A percentile compares a stretch with the other conserved stretches of the same genome.
Conservation (phyloP, 257 asterid species). For the Scutellaria galericulata region DNA sequence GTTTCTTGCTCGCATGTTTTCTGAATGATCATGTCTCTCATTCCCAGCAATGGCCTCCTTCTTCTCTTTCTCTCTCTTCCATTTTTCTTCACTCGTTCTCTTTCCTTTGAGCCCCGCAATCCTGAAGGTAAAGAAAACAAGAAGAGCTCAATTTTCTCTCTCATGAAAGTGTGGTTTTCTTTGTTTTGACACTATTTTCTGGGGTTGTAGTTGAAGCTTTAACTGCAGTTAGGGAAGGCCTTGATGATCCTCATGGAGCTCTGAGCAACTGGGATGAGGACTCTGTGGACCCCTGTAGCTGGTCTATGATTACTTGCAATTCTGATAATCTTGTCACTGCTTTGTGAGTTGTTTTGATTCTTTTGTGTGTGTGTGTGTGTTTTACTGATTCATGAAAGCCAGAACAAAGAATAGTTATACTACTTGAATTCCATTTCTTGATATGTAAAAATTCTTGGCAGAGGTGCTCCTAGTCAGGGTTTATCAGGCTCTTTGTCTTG, state of each 20-base stretch:
- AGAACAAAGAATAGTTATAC: not conserved
- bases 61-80: constrained; percentile 40
- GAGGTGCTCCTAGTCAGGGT: constrained; percentile 98
- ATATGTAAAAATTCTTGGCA: constrained; percentile 37
- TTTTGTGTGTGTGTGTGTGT: too few species aligned
- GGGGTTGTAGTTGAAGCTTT: constrained; percentile 73
- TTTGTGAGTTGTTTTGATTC: constrained; percentile 46
- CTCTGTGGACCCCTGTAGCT: constrained; percentile 95
- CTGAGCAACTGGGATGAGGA: constrained; percentile 90
- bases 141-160: constrained; percentile 1
- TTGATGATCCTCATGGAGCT: constrained; percentile 85
- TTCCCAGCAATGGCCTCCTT: constrained; percentile 26
- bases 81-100: constrained; percentile 37
- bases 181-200: not conserved
- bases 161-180: not conserved
- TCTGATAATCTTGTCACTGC: constrained; percentile 76
- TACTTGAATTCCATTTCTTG: constrained; percentile 24
- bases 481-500: constrained; percentile 86
- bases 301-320: constrained; percentile 96
- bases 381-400: too few species aligned
- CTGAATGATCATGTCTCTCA: constrained; percentile 50
- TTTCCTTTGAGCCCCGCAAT: constrained; percentile 70
- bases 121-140: constrained; percentile 62
- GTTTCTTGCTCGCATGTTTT: constrained; percentile 34
- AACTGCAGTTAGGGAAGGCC: constrained; percentile 52